These are phyloP conservation scores for Maudiozyma pseudohumilis DNA, from an alignment of 805 yeast genomes.

Conservation along the genomic window DNA sequence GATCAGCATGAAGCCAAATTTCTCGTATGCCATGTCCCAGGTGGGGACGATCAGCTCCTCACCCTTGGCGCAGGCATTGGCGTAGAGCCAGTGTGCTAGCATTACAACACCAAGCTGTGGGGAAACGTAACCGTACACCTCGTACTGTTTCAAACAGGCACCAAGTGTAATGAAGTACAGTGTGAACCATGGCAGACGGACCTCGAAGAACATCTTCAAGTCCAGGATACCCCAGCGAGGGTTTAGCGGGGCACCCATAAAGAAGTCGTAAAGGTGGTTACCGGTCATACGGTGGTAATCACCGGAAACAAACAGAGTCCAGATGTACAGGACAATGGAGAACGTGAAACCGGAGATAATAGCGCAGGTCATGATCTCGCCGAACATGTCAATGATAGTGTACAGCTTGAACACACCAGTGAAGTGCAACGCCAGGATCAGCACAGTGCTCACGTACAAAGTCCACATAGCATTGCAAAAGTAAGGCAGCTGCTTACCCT, in stretches of 20 bases:
- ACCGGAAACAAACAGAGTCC: slow-evolving; percentile 52
- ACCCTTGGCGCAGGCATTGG: slow-evolving; percentile 95
- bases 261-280: slow-evolving; percentile 77
- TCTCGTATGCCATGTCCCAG: slow-evolving; percentile 99
- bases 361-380: slow-evolving; percentile 88
- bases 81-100: slow-evolving; percentile 87
- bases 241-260: slow-evolving; percentile 96
- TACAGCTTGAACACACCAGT: slow-evolving; percentile 66
- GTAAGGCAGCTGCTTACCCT: slow-evolving; percentile 76
- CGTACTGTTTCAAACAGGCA: slow-evolving; percentile 69
- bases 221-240: slow-evolving; percentile 92
- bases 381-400: slow-evolving; percentile 71
- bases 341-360: slow-evolving; percentile 67
- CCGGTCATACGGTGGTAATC: slow-evolving; percentile 92
- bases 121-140: slow-evolving; percentile 66
- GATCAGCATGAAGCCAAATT: slow-evolving; percentile 96
- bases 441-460: slow-evolving; percentile 55
- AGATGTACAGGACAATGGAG: slow-evolving; percentile 59
- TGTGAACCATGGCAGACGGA: slow-evolving; percentile 94
- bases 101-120: slow-evolving; percentile 66
- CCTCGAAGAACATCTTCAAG: slow-evolving; percentile 95
- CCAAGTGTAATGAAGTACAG: slow-evolving; percentile 68
- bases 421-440: slow-evolving; percentile 56
- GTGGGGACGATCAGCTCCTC: slow-evolving; percentile 96
- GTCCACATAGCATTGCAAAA: slow-evolving; percentile 88